Percentiles rank a stretch among this genome's conserved stretches.
Conservation (phyloP, 371 early-diverging fungal species). For the Syncephalastrum contaminatum region DNA sequence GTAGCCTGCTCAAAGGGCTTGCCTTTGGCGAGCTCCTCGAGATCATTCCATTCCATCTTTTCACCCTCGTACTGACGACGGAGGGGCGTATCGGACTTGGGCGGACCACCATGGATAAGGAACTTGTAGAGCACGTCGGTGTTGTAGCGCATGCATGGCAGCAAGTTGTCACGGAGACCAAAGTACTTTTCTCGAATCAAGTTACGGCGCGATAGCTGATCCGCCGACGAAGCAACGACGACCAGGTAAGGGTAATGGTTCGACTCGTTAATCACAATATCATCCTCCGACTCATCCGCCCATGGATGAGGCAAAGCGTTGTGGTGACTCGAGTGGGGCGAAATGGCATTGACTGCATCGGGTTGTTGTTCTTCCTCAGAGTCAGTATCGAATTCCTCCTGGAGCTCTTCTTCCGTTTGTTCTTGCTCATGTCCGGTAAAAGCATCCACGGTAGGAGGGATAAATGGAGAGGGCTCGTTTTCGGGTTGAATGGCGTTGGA, state of each 20-base stretch:
- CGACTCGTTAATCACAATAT: conserved; percentile 28
- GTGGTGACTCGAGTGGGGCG: conserved; percentile 18
- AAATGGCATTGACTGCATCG: conserved; percentile 4
- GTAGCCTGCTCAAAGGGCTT: conserved; percentile 27
- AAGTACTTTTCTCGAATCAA: conserved; percentile 53
- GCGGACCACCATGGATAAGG: conserved; percentile 43
- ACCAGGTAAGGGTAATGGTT: conserved; percentile 46
- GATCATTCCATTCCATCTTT: conserved; percentile 57
- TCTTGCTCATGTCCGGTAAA: no score
- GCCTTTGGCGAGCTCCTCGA: conserved; percentile 18
- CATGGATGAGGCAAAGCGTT: conserved; percentile 11
- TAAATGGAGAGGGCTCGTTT: no score
- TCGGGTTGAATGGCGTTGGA: background rate
- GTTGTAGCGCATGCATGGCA: conserved; percentile 44
- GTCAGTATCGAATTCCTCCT: conserved; percentile 1
- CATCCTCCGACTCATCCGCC: conserved; percentile 12
- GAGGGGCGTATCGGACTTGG: conserved; percentile 28
- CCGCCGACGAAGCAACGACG: conserved; percentile 48
- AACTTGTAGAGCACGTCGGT: conserved; percentile 50
- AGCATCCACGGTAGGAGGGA: no score
- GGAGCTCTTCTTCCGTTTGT: background rate
- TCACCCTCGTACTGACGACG: conserved; percentile 49
- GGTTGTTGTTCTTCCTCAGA: conserved; percentile 4
- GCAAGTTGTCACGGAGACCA: conserved; percentile 47
- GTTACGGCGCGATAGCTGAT: conserved; percentile 30